Conservation (phyloP, 176 grass and related monocot species). For the Oryza punctata region DNA sequence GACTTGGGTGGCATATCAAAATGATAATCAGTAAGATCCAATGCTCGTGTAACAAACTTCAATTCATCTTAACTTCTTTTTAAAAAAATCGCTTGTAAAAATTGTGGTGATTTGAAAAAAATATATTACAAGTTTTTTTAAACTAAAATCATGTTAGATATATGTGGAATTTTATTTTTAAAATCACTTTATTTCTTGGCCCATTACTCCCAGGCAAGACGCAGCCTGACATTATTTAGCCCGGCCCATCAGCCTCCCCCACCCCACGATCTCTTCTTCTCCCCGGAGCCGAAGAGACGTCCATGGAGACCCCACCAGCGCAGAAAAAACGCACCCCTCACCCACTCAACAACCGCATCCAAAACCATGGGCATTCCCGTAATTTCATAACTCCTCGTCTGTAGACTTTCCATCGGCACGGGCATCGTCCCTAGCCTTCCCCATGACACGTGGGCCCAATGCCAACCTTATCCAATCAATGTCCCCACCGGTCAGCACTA, state of each 20-base stretch:
- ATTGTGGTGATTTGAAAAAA: neutral
- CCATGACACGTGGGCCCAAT: neutral
- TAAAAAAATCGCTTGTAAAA: too few species aligned
- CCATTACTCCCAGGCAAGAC: neutral
- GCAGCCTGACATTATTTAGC: neutral
- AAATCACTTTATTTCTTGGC: neutral
- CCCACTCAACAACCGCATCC: constrained; percentile 42
- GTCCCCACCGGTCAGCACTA: neutral
- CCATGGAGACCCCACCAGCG: neutral
- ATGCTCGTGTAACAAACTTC: too few species aligned
- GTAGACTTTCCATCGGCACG: neutral
- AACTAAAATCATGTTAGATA: too few species aligned
- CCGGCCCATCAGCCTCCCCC: neutral
- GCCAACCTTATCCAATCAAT: rapidly evolving
- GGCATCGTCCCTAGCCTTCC: rapidly evolving
- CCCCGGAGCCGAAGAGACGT: neutral
- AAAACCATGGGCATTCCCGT: constrained; percentile 26
- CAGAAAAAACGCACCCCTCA: constrained; percentile 23
- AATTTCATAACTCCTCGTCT: neutral
- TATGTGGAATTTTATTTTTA: too few species aligned
- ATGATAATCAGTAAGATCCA: too few species aligned
- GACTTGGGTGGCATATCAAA: too few species aligned
- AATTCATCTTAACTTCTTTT: too few species aligned
- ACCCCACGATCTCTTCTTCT: neutral
- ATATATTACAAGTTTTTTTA: neutral